Evolutionary conservation across 2,329 filamentous ascomycete genomes (phyloP), one percentile per base, ranked within the genome.

Genomic region (Alternaria sp.): DNA sequence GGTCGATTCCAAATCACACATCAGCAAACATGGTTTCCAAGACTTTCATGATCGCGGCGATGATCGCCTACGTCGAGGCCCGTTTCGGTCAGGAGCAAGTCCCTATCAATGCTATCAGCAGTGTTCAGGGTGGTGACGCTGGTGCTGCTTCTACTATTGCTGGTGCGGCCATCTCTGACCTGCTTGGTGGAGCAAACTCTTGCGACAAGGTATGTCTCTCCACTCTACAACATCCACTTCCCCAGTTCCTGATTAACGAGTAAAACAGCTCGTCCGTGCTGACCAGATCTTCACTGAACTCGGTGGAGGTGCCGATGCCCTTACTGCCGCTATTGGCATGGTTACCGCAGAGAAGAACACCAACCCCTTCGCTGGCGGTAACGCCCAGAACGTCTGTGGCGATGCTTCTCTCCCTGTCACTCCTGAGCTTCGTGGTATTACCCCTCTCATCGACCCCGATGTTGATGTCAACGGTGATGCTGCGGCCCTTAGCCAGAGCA

Each of bases 321-420:
- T 91, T 59, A 82, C 84, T 14, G 89, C 87, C 20, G 89, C 89
- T 18, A 84, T 84, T 59, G 85, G 84, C 16, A 83, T 91, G 38
- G 89, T 91, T 14, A 85, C 86, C 27, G 89, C 89, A 4, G 89
- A 91, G 82, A 88, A 90, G 79, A 91, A 92, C 84, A 90, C 90
- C 81, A 91, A 91, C 81, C 88, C 87, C 53, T 90, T 88, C 66
- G 85, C 79, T 57, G 84, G 85, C 63, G 81, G 80, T 70, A 82
- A 87, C 34, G 88, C 87, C 18, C 76, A 78, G 70, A 86, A 83
- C 63, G 85, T 92, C 73, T 92, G 90, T 78, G 84, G 81, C 38
- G 87, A 92, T 65, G 79, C 88, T 2, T 80, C 82, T 27, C 85
- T 92, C 2, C 90, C 90, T 11, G 85, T 82, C 32, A 90, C 86